Conservation (phyloP, 1,139 yeast genomes). For the Lodderomyces metapsilosis region DNA sequence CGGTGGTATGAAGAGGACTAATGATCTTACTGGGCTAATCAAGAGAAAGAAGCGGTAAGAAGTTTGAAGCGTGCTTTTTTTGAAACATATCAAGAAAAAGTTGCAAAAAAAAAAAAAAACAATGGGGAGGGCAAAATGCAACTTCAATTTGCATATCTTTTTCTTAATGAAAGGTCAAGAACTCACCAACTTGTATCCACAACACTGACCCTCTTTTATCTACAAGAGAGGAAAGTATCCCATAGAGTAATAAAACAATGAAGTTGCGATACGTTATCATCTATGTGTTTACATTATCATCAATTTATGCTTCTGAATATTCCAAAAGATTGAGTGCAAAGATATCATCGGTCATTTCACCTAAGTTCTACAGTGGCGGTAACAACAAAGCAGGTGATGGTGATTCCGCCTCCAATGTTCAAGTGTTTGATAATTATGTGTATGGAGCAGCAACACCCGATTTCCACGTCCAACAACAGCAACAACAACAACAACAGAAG, state of each 20-base stretch:
- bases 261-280: not conserved
- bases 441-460: constrained; percentile 1
- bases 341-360: constrained; percentile 5
- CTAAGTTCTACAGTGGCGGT: constrained; percentile 3
- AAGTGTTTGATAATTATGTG: constrained; percentile 1
- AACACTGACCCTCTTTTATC: too few relatives aligned
- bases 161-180: too few relatives aligned
- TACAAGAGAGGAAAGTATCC: too few relatives aligned
- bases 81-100: not conserved
- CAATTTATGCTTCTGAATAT: not conserved
- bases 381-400: not conserved
- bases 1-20: constrained; percentile 14
- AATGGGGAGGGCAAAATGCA: not conserved
- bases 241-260: too few relatives aligned
- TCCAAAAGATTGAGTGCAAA: constrained; percentile 4
- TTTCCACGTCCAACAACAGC: constrained; percentile 1
- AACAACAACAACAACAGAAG: constrained; percentile 1
- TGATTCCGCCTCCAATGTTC: not conserved
- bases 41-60: constrained; percentile 22
- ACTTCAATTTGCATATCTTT: not conserved
- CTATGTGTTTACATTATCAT: not conserved
- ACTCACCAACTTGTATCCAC: too few relatives aligned
- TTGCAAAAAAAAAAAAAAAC: constrained; percentile 3
- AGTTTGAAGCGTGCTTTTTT: not conserved
- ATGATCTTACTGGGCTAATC: constrained; percentile 27